A percentile compares a stretch with the other conserved stretches of the same genome.
phyloP scores from a whole-genome alignment of 768 basidiomycete genomes.

The Austroboletus eburneus region DNA sequence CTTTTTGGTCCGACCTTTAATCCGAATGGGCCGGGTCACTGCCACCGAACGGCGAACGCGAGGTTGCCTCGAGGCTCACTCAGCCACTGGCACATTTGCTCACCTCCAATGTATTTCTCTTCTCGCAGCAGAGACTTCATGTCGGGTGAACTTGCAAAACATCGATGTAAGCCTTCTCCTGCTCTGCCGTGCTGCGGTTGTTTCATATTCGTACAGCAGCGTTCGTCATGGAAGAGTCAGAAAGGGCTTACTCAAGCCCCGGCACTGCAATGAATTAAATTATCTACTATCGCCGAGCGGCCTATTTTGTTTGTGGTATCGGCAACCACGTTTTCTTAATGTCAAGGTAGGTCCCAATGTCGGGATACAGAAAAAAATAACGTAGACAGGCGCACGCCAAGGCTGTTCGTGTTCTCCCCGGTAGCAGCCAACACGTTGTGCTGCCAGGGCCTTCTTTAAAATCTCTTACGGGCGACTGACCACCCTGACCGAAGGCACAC shows the following conservation, averaged over 20 bases:
- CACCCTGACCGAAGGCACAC: conserved; percentile 16
- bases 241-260: conserved; percentile 9
- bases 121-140: neutral
- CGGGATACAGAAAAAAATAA: conserved; percentile 15
- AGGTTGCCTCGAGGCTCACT: conserved; percentile 28
- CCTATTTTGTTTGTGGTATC: conserved; percentile 7
- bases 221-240: conserved; percentile 4
- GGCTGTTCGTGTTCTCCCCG: conserved; percentile 25
- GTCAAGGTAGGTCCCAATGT: conserved; percentile 14
- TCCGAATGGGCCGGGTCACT: conserved; percentile 9
- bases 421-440: conserved; percentile 21
- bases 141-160: neutral
- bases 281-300: conserved; percentile 13
- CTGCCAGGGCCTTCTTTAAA: conserved; percentile 22
- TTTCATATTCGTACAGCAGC: conserved; percentile 10
- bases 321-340: conserved; percentile 26
- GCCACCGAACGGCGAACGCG: conserved; percentile 21
- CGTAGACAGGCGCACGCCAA: conserved; percentile 10
- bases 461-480: conserved; percentile 15
- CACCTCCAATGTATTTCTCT: neutral
- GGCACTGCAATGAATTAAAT: conserved; percentile 21
- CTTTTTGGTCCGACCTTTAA: too few species aligned
- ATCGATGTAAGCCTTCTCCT: conserved; percentile 1
- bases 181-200: neutral
- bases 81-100: neutral